Base-by-base conservation (phyloP, 75 land plant species). In the Chamaecyparis obtusa region DNA sequence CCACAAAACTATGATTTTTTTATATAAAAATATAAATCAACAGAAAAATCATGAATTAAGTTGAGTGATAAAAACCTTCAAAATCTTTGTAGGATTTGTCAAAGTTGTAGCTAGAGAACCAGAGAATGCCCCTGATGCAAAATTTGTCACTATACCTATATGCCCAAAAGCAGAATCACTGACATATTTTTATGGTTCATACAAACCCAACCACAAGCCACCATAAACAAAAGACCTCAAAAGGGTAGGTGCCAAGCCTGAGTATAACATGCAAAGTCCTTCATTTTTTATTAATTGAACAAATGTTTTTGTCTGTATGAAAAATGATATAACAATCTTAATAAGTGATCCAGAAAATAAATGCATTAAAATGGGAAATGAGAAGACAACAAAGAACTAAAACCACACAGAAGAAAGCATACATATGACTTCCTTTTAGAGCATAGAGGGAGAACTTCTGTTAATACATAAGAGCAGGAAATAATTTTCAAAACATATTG, bases 171-270 rank as follows among this genome's bases (percentile, higher is more conserved):
- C 88, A 88, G 85, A 84, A 15, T 89, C 90, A 84, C 91, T 91
- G 35, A 84, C 87, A 91, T 91, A 83, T 49, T 94, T 95, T 88
- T 92, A 90, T 57, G 97, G 97, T 87, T 94, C 96, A 90, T 94
- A 96, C 86, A 96, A 89, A 49, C 97, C 96, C 64, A 96, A 82
- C 46, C 97, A 92, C 43, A 96, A 89, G 37, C 97, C 97, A 56
- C 97, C 97, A 89, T 96, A 96, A 55, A 91, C 35, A 85, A 93
- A 67, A 36, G 97, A 94, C 85, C 96, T 94, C 21, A 90, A 88
- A 86, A 96, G 87, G 69, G 97, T 88, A 80, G 97, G 97, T 77
- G 86, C 85, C 81, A 96, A 86, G 36, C 97, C 97, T 83, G 92
- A 72, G 87, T 96, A 96, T 79, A 96, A 88, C 85, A 93, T 83